Evolutionary conservation across 805 yeast genomes (phyloP).

Genomic region (Starmerella vaccinii): DNA sequence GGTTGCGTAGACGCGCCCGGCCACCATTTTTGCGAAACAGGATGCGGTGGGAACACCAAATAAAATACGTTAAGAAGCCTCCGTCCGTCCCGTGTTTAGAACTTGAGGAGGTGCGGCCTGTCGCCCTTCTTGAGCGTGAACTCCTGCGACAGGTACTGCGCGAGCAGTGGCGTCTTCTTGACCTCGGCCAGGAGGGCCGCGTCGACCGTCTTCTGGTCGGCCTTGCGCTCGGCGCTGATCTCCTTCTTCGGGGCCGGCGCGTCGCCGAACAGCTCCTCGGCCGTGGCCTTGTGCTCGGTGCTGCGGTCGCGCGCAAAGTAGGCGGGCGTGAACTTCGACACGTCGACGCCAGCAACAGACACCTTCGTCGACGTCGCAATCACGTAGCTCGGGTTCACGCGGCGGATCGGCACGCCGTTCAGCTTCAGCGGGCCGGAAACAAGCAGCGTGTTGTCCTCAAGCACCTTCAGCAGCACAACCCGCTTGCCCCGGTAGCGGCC

Average conservation of each 20-base stretch:
- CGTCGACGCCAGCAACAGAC: constrained; percentile 62
- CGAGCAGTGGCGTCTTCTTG: constrained; percentile 94
- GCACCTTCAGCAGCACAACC: constrained; percentile 92
- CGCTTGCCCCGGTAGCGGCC: constrained; percentile 99
- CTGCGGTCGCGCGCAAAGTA: constrained; percentile 95
- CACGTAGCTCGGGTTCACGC: constrained; percentile 97
- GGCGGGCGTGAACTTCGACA: constrained; percentile 76
- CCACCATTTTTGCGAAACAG: not conserved
- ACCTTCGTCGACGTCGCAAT: constrained; percentile 96
- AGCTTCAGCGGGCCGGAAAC: constrained; percentile 99
- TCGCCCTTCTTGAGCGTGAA: constrained; percentile 98
- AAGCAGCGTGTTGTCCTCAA: constrained; percentile 95
- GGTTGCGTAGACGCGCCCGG: constrained; percentile 5
- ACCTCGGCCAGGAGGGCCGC: constrained; percentile 83
- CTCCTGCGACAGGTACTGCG: constrained; percentile 89
- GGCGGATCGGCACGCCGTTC: constrained; percentile 98
- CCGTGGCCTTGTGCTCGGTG: constrained; percentile 66
- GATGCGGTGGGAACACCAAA: constrained; percentile 6
- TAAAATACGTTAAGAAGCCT: constrained; percentile 10
- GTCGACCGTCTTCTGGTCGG: constrained; percentile 94
- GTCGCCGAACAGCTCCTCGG: constrained; percentile 82
- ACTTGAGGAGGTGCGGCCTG: constrained; percentile 95
- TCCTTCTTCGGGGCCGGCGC: constrained; percentile 69
- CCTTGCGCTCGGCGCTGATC: constrained; percentile 85
- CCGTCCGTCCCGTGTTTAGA: constrained; percentile 59